A percentile compares a stretch with the other conserved stretches of the same genome.
These are phyloP conservation scores for Beauveria australis DNA, from an alignment of 2,329 filamentous ascomycete species.

Conservation along the genomic window DNA sequence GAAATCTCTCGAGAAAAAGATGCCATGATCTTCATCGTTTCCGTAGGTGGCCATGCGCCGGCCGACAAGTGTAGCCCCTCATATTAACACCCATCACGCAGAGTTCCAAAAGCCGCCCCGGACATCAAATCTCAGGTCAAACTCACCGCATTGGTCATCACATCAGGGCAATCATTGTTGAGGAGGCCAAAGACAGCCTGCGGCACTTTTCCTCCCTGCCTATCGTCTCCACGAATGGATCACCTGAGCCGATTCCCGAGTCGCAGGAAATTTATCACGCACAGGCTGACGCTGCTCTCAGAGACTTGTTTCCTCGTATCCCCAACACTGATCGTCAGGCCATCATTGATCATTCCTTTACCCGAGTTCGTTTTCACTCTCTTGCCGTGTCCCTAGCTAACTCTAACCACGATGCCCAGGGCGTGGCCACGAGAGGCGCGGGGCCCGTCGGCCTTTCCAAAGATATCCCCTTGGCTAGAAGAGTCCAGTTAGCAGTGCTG, in stretches of 20 bases:
- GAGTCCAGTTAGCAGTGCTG: conserved; percentile 57
- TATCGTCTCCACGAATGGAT: conserved; percentile 19
- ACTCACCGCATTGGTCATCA: conserved; percentile 54
- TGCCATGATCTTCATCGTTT: conserved; percentile 60
- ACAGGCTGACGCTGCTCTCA: conserved; percentile 53
- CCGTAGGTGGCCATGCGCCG: conserved; percentile 22
- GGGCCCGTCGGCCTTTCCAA: conserved; percentile 49
- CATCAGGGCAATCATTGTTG: conserved; percentile 50
- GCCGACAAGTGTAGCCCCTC: conserved; percentile 8
- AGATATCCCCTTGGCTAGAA: conserved; percentile 49
- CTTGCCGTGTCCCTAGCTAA: neutral
- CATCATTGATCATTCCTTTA: conserved; percentile 56
- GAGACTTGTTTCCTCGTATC: conserved; percentile 57
- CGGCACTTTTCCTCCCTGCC: conserved; percentile 19
- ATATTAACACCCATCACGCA: conserved; percentile 11
- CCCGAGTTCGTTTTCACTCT: conserved; percentile 39
- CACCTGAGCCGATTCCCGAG: conserved; percentile 51
- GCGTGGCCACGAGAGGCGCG: conserved; percentile 42
- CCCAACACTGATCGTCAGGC: conserved; percentile 55
- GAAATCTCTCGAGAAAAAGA: conserved; percentile 54
- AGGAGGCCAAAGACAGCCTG: conserved; percentile 37
- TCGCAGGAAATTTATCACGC: conserved; percentile 51
- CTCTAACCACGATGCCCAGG: conserved; percentile 27
- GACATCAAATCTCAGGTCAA: conserved; percentile 39
- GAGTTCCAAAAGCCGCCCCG: conserved; percentile 23